These are phyloP conservation scores for Chrysosporium keratinophilum DNA, from an alignment of 2,329 filamentous ascomycete genomes.

Conservation along the genomic window DNA sequence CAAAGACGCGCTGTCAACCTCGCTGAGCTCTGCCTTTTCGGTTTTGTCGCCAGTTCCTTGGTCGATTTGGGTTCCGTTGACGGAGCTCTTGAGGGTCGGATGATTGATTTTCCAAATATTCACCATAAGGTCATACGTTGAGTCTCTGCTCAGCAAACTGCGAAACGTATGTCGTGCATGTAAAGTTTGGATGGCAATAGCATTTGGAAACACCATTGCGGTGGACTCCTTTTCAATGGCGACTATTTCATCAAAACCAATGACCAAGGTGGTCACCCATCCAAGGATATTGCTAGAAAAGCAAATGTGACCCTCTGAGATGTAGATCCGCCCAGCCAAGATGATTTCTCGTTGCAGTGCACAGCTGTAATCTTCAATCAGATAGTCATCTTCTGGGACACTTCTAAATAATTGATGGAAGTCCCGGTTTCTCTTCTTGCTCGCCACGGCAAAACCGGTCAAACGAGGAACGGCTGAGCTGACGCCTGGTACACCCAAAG, in stretches of 20 bases:
- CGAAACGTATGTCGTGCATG: constrained; percentile 95
- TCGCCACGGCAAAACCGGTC: constrained; percentile 91
- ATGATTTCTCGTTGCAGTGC: constrained; percentile 92
- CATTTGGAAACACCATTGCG: constrained; percentile 90
- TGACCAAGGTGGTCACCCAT: constrained; percentile 94
- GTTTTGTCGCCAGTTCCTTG: constrained; percentile 80
- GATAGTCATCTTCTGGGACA: constrained; percentile 92
- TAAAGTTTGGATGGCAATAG: constrained; percentile 88
- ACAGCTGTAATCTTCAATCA: constrained; percentile 98
- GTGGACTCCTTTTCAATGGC: constrained; percentile 96
- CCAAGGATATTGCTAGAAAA: constrained; percentile 98
- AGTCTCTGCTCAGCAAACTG: constrained; percentile 86
- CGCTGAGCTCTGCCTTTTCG: constrained; percentile 61
- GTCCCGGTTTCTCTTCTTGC: constrained; percentile 89
- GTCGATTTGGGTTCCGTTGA: constrained; percentile 77
- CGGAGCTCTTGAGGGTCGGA: constrained; percentile 76
- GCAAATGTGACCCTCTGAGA: constrained; percentile 93
- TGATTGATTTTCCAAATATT: constrained; percentile 98
- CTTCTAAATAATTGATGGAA: constrained; percentile 92
- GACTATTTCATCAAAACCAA: constrained; percentile 96
- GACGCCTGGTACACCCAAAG: constrained; percentile 54
- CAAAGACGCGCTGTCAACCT: constrained; percentile 66
- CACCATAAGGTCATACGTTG: constrained; percentile 92
- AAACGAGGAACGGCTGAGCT: constrained; percentile 58
- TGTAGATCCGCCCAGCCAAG: constrained; percentile 83